A percentile compares a stretch with the other conserved stretches of the same genome.
Conservation (phyloP, 495 filamentous ascomycete genomes). For the Schizothecium vesticola region DNA sequence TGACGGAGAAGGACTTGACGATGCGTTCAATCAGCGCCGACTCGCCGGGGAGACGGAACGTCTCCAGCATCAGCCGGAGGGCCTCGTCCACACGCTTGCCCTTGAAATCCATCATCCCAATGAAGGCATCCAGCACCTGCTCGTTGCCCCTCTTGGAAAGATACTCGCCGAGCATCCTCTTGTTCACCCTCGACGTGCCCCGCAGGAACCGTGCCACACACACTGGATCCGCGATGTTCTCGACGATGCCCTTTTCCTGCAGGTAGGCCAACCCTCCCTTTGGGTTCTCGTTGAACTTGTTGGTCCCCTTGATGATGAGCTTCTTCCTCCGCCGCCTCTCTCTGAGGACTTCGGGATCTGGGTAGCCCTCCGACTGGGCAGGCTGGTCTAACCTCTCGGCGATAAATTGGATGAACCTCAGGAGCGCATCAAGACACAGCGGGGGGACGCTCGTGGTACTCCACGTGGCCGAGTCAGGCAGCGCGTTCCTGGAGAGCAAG, state of each 20-base stretch:
- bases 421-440: slow-evolving; percentile 83
- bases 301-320: slow-evolving; percentile 78
- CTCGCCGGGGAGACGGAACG: slow-evolving; percentile 94
- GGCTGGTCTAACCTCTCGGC: slow-evolving; percentile 76
- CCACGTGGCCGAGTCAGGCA: slow-evolving; percentile 97
- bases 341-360: slow-evolving; percentile 56
- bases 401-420: slow-evolving; percentile 87
- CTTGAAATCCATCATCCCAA: slow-evolving; percentile 78
- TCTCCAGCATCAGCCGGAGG: slow-evolving; percentile 75
- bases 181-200: slow-evolving; percentile 80
- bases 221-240: slow-evolving; percentile 62
- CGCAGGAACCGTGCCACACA: slow-evolving; percentile 76
- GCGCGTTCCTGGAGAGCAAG: slow-evolving; percentile 84
- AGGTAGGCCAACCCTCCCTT: slow-evolving; percentile 86
- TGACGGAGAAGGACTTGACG: slow-evolving; percentile 75
- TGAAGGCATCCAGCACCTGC: slow-evolving; percentile 70
- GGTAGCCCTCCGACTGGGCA: slow-evolving; percentile 59
- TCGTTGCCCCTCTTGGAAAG: slow-evolving; percentile 86
- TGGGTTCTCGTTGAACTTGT: slow-evolving; percentile 92
- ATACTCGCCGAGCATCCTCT: slow-evolving; percentile 86
- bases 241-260: slow-evolving; percentile 75
- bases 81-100: slow-evolving; percentile 87
- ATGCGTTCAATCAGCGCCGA: slow-evolving; percentile 90
- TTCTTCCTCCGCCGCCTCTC: slow-evolving; percentile 74
- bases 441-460: slow-evolving; percentile 98